Evolutionary conservation across 441 rosid species (phyloP).

Genomic region (Metrosideros polymorpha): DNA sequence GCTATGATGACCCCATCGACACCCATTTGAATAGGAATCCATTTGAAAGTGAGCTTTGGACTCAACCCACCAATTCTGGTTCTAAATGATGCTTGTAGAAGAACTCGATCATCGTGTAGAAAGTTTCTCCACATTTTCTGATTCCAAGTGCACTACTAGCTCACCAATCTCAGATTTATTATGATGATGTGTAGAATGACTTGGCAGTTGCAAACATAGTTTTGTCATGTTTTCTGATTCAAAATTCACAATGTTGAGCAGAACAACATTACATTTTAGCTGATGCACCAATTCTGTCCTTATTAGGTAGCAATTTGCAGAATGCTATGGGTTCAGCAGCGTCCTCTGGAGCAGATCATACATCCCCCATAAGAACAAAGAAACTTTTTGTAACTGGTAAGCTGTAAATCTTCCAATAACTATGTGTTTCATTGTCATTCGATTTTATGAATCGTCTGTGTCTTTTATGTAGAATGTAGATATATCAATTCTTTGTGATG

Average conservation of each 20-base stretch:
- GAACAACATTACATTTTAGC: not conserved
- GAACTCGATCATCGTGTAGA: not conserved
- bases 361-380: constrained; percentile 47
- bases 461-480: not conserved
- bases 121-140: not conserved
- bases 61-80: not conserved
- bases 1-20: not conserved
- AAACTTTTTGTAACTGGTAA: constrained; percentile 91
- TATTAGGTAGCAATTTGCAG: constrained; percentile 26
- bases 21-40: not conserved
- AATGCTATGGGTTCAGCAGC: constrained; percentile 9
- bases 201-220: not conserved
- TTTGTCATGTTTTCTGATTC: not conserved
- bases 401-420: not conserved
- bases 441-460: not conserved
- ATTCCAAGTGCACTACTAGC: not conserved
- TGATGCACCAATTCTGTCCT: not conserved
- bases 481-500: not conserved
- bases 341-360: constrained; percentile 26
- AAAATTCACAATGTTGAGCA: not conserved
- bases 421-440: not conserved
- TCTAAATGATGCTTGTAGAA: not conserved
- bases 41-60: not conserved
- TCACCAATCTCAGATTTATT: not conserved
- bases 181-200: not conserved